Base-by-base conservation (phyloP, 768 basidiomycete genomes). In the Terana coerulea region DNA sequence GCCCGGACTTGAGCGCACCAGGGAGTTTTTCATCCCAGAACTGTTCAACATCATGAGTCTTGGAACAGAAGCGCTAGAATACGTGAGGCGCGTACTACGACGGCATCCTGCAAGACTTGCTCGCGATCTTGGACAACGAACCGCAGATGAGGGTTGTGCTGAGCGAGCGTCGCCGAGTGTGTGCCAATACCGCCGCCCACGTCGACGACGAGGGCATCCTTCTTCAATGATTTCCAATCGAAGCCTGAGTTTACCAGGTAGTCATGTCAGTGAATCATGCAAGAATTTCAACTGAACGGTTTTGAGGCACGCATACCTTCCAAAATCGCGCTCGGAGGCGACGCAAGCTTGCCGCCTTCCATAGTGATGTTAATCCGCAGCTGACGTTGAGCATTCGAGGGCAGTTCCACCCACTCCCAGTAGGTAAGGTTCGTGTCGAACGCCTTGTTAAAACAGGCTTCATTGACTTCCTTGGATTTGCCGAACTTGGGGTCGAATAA, bases 121-220 rank as follows among this genome's bases (percentile, higher is more conserved):
- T 55, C 46, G 7, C 59, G 63, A 52, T 71, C 70, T 35, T 71
- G 68, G 15, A 70, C 41, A 12, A 69, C 44, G 50, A 63, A 52
- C 24, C 55, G 61, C 29, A 69, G 47, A n/a, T 66, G 49, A 0
- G 64, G 59, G n/a, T 54, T 36, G 2, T 31, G 40, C 28, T 55
- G 34, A 8, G 63, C 61, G 3, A 71, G 47, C 2, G 51, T 51
- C 30, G 68, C 35, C 1, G 61, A 34, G 12, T 56, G 48, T 6
- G 55, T 40, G 6, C 69, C 69, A 26, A 69, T 50, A 0, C 68
- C 68, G 1, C 66, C 67, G 1, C 69, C 69, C 7, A 72, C 66
- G 47, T 71, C 70, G 14, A 71, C 67, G n/a, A 72, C 52, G 3
- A 62, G 14, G 1, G 54, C 45, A 8, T 59, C 62, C 9, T 51